These are phyloP conservation scores for Xylariomycetidae sp. DNA, from an alignment of 2,329 filamentous ascomycete species.

Conservation along the genomic window DNA sequence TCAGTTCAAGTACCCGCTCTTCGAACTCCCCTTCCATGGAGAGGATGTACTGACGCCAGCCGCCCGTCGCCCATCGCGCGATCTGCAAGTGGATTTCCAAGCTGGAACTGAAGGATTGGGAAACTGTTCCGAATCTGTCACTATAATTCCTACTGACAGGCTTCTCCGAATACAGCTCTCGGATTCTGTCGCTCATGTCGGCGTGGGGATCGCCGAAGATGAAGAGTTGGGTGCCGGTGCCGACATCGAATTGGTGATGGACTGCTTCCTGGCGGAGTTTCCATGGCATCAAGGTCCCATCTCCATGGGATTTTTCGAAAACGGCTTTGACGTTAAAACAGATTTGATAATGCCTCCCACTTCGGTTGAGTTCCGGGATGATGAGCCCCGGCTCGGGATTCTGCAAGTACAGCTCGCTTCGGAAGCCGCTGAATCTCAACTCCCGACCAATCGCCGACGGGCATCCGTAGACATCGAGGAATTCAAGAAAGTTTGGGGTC, in stretches of 20 bases:
- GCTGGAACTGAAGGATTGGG: constrained; percentile 24
- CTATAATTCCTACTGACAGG: constrained; percentile 21
- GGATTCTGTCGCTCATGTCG: too few relatives aligned
- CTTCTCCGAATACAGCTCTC: too few relatives aligned
- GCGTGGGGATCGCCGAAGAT: constrained; percentile 26
- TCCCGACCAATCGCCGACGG: constrained; percentile 11
- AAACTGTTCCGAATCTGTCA: constrained; percentile 21
- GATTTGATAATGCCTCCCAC: constrained; percentile 15
- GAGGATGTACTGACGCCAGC: constrained; percentile 31
- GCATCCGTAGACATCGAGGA: constrained; percentile 12
- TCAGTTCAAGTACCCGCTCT: too few relatives aligned
- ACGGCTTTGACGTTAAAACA: constrained; percentile 19
- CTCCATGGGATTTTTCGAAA: not conserved
- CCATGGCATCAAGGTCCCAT: constrained; percentile 7
- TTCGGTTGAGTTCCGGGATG: constrained; percentile 9
- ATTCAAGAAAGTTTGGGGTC: constrained; percentile 23
- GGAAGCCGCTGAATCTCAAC: constrained; percentile 18
- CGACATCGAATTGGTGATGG: constrained; percentile 20
- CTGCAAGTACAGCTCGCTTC: constrained; percentile 8
- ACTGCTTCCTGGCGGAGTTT: constrained; percentile 14
- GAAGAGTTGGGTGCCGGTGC: constrained; percentile 27
- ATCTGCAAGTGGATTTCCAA: constrained; percentile 26
- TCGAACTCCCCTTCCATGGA: constrained; percentile 29
- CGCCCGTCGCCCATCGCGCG: constrained; percentile 30
- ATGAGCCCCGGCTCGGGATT: not conserved